phyloP scores from a whole-genome alignment of 2,329 filamentous ascomycete species.

The Trichoderma asperellum region DNA sequence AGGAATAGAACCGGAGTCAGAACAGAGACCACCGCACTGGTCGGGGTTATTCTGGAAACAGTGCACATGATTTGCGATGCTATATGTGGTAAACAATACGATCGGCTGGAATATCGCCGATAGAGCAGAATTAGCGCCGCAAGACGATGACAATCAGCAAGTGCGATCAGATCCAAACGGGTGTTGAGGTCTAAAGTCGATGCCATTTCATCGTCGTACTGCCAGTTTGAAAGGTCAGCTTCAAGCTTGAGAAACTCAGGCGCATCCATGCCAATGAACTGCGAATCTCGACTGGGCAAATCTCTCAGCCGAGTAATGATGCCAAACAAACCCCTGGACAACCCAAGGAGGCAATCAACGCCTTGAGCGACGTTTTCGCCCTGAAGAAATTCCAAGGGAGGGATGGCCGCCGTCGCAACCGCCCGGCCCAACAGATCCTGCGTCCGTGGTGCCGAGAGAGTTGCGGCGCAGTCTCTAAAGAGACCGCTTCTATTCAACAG shows the following conservation, averaged over 20 bases:
- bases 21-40: neutral
- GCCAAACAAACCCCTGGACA: neutral
- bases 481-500: neutral
- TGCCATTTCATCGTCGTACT: neutral
- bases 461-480: neutral
- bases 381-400: neutral
- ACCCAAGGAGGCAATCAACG: slow-evolving; percentile 4
- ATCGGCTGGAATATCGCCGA: neutral
- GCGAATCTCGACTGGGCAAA: neutral
- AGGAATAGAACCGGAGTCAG: neutral
- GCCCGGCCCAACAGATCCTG: neutral
- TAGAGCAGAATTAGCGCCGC: neutral
- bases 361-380: neutral
- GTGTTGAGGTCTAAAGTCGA: neutral
- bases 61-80: neutral
- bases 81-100: neutral
- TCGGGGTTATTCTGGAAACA: neutral
- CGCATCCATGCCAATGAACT: neutral
- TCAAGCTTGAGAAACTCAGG: neutral
- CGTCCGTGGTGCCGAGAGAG: neutral
- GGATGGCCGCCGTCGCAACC: neutral
- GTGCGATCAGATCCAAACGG: neutral
- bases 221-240: neutral
- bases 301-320: neutral
- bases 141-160: slow-evolving; percentile 8